Conservation (phyloP, 805 yeast species). For the Saccharomycopsis microspora region DNA sequence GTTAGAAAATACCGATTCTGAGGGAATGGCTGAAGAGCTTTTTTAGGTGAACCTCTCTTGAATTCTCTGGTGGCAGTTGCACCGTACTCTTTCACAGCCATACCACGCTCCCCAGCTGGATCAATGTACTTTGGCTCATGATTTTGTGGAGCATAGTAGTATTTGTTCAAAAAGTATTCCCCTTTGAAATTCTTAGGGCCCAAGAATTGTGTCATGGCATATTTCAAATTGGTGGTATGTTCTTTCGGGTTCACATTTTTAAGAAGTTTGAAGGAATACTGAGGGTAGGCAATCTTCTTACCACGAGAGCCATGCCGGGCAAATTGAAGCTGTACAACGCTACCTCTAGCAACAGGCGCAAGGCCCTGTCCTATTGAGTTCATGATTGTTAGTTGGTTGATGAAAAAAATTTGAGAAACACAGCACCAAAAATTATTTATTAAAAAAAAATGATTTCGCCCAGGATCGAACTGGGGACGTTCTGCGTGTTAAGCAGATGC, state of each 20-base stretch:
- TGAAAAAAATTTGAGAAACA: not conserved
- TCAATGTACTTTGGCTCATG: constrained; percentile 66
- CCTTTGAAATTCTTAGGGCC: constrained; percentile 83
- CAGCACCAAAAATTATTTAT: not conserved
- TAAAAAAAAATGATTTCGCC: constrained; percentile 75
- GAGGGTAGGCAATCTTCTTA: constrained; percentile 43
- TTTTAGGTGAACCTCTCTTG: constrained; percentile 1
- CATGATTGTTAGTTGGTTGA: not conserved
- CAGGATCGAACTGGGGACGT: constrained; percentile 99
- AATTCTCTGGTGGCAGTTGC: constrained; percentile 5
- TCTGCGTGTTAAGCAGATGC: constrained; percentile 99
- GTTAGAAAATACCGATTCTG: constrained; percentile 59
- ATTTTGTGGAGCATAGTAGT: constrained; percentile 53
- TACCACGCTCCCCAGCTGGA: constrained; percentile 37
- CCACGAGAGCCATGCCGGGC: constrained; percentile 34
- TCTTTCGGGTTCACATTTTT: constrained; percentile 29
- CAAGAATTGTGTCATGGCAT: constrained; percentile 59
- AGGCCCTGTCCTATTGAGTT: not conserved
- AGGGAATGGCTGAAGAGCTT: constrained; percentile 69
- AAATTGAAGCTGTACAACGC: not conserved
- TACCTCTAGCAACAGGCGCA: too few relatives aligned
- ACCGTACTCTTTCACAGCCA: constrained; percentile 20
- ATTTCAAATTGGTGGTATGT: constrained; percentile 43
- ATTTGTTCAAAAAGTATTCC: constrained; percentile 66
- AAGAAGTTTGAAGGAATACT: constrained; percentile 33